Percentiles rank a stretch among this genome's conserved stretches.
Conservation (phyloP, 768 basidiomycete species). For the Tricholoma flavovirens region DNA sequence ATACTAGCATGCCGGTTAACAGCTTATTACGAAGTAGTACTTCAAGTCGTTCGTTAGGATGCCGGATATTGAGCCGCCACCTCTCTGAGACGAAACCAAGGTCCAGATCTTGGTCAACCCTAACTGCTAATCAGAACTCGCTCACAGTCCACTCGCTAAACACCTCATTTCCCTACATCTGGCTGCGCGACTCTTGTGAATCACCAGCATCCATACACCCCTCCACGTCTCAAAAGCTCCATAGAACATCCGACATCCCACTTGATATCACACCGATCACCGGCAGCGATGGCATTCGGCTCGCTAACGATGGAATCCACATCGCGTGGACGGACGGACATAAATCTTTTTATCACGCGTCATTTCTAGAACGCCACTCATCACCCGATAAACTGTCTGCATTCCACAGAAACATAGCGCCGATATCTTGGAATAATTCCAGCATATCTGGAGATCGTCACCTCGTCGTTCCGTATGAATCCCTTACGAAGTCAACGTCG, state of each 20-base stretch:
- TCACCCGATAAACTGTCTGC: conserved; percentile 18
- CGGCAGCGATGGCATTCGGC: conserved; percentile 30
- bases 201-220: conserved; percentile 69
- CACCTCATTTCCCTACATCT: conserved; percentile 55
- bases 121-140: conserved; percentile 19
- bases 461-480: conserved; percentile 53
- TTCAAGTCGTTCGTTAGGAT: neutral
- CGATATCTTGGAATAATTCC: conserved; percentile 10
- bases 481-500: conserved; percentile 33
- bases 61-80: neutral
- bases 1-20: neutral
- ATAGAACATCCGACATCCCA: conserved; percentile 61
- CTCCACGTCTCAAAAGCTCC: conserved; percentile 71
- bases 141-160: conserved; percentile 36
- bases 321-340: conserved; percentile 59
- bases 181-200: conserved; percentile 84
- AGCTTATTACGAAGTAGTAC: neutral
- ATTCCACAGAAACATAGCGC: conserved; percentile 14
- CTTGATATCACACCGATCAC: conserved; percentile 37
- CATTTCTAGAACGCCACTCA: conserved; percentile 44
- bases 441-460: conserved; percentile 21
- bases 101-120: conserved; percentile 17
- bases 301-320: conserved; percentile 39
- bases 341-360: conserved; percentile 43
- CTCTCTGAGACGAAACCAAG: neutral